Evolutionary conservation across 2,329 filamentous ascomycete genomes (phyloP).

Genomic region (Zopfia rhizophila): DNA sequence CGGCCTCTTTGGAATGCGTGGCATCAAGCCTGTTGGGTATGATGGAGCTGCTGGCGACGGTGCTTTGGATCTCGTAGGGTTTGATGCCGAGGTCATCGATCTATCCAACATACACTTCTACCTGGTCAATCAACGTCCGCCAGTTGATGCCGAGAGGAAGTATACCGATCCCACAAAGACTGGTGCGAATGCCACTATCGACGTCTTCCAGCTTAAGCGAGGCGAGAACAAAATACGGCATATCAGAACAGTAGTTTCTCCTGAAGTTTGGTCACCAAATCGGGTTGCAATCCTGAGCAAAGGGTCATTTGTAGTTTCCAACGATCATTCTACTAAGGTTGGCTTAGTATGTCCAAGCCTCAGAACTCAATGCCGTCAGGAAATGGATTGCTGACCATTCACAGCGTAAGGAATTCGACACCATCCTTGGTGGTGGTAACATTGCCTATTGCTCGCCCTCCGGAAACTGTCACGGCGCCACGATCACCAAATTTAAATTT

Average conservation of each 20-base stretch:
- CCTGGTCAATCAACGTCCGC: constrained; percentile 39
- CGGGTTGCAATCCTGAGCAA: constrained; percentile 33
- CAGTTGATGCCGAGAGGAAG: constrained; percentile 33
- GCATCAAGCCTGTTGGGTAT: constrained; percentile 35
- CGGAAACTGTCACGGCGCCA: constrained; percentile 31
- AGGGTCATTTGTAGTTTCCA: constrained; percentile 35
- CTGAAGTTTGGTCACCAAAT: constrained; percentile 34
- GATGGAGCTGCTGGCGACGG: constrained; percentile 33
- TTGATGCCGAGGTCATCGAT: constrained; percentile 37
- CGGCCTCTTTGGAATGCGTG: constrained; percentile 35
- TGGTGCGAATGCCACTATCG: constrained; percentile 39
- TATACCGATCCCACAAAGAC: constrained; percentile 31
- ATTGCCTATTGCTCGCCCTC: constrained; percentile 34
- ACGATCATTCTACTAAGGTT: constrained; percentile 39
- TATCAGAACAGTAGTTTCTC: constrained; percentile 31
- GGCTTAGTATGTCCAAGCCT: constrained; percentile 27
- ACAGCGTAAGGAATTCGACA: constrained; percentile 31
- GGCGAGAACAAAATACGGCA: constrained; percentile 36
- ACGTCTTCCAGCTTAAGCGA: constrained; percentile 36
- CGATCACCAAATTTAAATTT: constrained; percentile 36
- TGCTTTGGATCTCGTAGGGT: constrained; percentile 36
- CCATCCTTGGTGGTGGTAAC: constrained; percentile 39
- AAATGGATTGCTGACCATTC: too few relatives aligned
- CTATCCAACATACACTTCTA: constrained; percentile 39
- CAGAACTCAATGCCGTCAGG: not conserved